phyloP scores from a whole-genome alignment of 2,329 filamentous ascomycete genomes.

The Aspergillus ruber region DNA sequence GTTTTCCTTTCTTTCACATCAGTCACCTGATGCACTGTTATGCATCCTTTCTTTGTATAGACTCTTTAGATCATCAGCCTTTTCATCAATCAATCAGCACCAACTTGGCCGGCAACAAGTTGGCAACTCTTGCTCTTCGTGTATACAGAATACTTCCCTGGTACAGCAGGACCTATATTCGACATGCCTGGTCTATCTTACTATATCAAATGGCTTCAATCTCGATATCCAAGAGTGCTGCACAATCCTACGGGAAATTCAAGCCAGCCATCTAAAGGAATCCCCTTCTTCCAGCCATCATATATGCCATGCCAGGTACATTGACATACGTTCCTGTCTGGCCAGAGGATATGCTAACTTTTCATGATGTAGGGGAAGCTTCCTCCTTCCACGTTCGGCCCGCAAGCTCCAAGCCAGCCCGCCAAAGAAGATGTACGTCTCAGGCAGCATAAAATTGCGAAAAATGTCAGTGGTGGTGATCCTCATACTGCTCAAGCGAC shows the following conservation, averaged over 20 bases:
- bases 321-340: neutral
- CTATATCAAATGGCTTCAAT: neutral
- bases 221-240: neutral
- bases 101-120: neutral
- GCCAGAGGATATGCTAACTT: neutral
- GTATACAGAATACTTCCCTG: no score
- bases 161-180: no score
- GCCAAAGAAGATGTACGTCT: neutral
- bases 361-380: neutral
- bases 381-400: neutral
- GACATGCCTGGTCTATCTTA: neutral
- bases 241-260: neutral
- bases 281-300: neutral
- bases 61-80: no score
- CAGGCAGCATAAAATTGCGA: neutral
- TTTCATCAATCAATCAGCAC: no score
- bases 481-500: neutral
- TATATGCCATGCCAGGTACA: neutral
- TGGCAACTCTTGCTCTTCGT: neutral
- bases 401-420: neutral
- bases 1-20: no score
- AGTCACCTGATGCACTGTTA: no score
- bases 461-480: neutral
- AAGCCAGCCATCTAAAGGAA: neutral
- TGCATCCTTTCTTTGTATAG: no score